Conservation (phyloP, 192 early-diverging fungal species). For the Piromyces sp. region DNA sequence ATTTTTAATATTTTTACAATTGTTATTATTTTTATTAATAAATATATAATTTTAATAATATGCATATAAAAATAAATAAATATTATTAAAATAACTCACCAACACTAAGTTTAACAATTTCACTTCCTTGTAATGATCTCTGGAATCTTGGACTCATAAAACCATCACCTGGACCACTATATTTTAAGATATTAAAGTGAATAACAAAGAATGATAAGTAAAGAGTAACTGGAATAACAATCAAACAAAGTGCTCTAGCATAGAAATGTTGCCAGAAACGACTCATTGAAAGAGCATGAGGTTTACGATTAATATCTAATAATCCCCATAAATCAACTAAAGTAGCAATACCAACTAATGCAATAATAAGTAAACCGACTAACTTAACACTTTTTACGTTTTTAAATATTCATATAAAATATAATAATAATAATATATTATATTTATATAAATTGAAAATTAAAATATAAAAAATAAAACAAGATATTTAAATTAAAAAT, state of each 20-base stretch:
- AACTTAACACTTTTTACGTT: constrained; percentile 59
- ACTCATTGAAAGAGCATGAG: constrained; percentile 8
- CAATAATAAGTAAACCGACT: constrained; percentile 81
- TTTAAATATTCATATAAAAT: no score
- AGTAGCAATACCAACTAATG: constrained; percentile 64
- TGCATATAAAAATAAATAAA: no score
- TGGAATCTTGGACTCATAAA: constrained; percentile 87
- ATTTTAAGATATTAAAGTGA: constrained; percentile 70
- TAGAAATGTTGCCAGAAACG: constrained; percentile 65
- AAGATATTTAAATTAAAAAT: no score
- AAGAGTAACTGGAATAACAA: constrained; percentile 55
- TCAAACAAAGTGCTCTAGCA: constrained; percentile 65
- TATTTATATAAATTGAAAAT: no score
- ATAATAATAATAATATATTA: no score
- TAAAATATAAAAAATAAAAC: no score
- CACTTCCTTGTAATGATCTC: constrained; percentile 57
- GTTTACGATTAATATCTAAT: constrained; percentile 62
- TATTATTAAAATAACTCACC: no score
- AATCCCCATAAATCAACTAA: constrained; percentile 82
- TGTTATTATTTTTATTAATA: no score
- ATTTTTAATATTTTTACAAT: no score
- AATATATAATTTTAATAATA: no score
- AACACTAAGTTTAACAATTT: constrained; percentile 16
- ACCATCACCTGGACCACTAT: constrained; percentile 75
- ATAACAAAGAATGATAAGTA: constrained; percentile 82